Percentiles rank a stretch among this genome's conserved stretches.
phyloP scores from a whole-genome alignment of 2,329 filamentous ascomycete genomes.

The Chrysosporium keratinophilum region DNA sequence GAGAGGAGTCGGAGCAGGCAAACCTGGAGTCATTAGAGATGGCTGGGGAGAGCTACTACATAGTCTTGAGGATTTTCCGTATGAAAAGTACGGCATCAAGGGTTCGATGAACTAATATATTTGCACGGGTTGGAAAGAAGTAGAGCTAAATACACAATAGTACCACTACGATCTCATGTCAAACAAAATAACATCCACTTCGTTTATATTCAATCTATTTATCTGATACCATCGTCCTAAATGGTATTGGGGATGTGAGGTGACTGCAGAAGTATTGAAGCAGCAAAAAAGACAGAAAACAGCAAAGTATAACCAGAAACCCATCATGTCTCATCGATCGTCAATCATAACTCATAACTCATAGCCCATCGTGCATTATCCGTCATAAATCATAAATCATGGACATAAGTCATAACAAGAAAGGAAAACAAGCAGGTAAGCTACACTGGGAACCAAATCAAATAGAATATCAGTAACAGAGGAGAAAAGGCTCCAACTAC shows the following conservation, averaged over 20 bases:
- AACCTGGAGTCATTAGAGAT: slow-evolving; percentile 48
- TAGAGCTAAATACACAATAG: background rate
- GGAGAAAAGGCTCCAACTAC: too few species aligned
- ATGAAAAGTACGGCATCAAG: slow-evolving; percentile 48
- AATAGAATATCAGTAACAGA: too few species aligned
- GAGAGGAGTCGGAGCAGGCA: slow-evolving; percentile 36
- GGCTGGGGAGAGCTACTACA: slow-evolving; percentile 47
- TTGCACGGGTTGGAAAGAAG: background rate
- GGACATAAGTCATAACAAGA: too few species aligned
- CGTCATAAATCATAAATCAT: too few species aligned
- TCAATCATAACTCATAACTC: too few species aligned
- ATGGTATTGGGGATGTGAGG: background rate
- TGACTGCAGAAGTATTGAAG: background rate
- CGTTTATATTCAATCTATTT: too few species aligned
- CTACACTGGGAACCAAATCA: too few species aligned
- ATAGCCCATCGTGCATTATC: too few species aligned
- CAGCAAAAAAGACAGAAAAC: background rate
- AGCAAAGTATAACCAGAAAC: background rate
- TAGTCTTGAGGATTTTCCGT: slow-evolving; percentile 51
- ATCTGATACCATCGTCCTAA: too few species aligned
- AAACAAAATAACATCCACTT: too few species aligned
- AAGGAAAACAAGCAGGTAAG: too few species aligned
- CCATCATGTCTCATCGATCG: background rate
- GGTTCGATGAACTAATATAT: slow-evolving; percentile 2
- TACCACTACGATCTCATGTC: background rate